A percentile compares a stretch with the other conserved stretches of the same genome.
These are phyloP conservation scores for Orbilia blumenaviensis DNA, from an alignment of 2,329 filamentous ascomycete genomes.

Conservation along the genomic window DNA sequence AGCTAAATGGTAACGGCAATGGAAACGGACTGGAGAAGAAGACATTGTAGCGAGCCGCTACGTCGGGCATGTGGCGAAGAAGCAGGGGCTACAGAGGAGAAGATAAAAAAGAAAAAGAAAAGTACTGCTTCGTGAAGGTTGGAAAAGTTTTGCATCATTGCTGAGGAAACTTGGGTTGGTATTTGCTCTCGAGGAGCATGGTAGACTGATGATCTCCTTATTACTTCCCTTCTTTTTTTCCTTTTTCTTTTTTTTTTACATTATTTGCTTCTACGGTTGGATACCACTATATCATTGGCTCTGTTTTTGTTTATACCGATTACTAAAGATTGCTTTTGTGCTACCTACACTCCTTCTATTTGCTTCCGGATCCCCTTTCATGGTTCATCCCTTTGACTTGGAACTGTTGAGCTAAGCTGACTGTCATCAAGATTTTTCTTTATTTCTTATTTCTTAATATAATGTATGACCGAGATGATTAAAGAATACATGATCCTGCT, in stretches of 20 bases:
- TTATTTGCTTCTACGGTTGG: constrained; percentile 15
- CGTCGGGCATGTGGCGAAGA: no score
- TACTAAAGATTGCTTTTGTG: neutral
- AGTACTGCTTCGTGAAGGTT: neutral
- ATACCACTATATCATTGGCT: constrained; percentile 22
- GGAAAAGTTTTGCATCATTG: neutral
- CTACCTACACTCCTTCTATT: neutral
- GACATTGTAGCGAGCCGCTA: no score
- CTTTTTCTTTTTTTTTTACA: neutral
- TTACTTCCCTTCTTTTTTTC: neutral
- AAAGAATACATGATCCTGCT: neutral
- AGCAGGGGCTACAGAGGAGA: neutral
- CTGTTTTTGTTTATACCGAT: neutral
- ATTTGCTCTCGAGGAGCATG: constrained; percentile 3
- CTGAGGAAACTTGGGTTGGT: neutral
- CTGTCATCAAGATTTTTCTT: no score
- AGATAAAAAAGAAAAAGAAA: neutral
- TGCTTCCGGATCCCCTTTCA: neutral
- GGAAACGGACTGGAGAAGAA: constrained; percentile 38
- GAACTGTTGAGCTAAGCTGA: neutral
- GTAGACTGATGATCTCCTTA: neutral
- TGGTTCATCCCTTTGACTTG: neutral
- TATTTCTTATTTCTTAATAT: neutral
- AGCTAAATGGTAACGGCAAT: constrained; percentile 12
- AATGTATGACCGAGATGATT: constrained; percentile 3